Evolutionary conservation across 306 rosid genomes (phyloP).

Genomic region (Medicago ruthenica): DNA sequence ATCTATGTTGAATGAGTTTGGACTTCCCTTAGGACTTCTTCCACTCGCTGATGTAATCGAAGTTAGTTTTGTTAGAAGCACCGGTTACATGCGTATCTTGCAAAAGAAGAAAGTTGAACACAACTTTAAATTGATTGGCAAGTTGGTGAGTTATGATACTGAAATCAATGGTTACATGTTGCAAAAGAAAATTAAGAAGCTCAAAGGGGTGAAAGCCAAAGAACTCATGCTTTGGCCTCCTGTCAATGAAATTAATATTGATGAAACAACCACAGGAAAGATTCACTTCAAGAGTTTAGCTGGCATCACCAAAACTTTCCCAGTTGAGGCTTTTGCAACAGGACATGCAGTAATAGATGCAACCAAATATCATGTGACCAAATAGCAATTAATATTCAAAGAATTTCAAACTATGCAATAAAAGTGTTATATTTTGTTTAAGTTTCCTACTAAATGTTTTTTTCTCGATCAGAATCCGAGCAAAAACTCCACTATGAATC

Average conservation of each 20-base stretch:
- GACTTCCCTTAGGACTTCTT: constrained; percentile 78
- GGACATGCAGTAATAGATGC: constrained; percentile 59
- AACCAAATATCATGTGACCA: too few relatives aligned
- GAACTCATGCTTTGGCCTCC: constrained; percentile 96
- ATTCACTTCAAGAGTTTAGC: constrained; percentile 91
- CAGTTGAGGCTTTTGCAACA: too few relatives aligned
- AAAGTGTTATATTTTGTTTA: too few relatives aligned
- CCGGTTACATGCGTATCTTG: constrained; percentile 81
- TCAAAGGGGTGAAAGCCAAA: constrained; percentile 88
- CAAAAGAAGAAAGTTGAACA: constrained; percentile 89
- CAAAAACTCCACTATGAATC: too few relatives aligned
- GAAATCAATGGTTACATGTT: constrained; percentile 69
- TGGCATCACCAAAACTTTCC: constrained; percentile 84
- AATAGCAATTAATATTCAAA: too few relatives aligned
- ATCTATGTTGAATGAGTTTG: constrained; percentile 66
- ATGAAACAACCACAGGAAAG: constrained; percentile 60
- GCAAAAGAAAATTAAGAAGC: constrained; percentile 72
- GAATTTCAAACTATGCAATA: too few relatives aligned
- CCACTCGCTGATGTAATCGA: constrained; percentile 76
- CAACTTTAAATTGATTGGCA: constrained; percentile 66
- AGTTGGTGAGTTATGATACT: constrained; percentile 74
- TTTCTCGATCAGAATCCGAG: too few relatives aligned
- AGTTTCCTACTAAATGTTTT: too few relatives aligned
- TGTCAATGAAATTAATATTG: constrained; percentile 68
- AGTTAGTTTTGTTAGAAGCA: constrained; percentile 67